These are phyloP conservation scores for Saprolegnia diclina DNA, from an alignment of 352 stramenopile species.

Conservation along the genomic window DNA sequence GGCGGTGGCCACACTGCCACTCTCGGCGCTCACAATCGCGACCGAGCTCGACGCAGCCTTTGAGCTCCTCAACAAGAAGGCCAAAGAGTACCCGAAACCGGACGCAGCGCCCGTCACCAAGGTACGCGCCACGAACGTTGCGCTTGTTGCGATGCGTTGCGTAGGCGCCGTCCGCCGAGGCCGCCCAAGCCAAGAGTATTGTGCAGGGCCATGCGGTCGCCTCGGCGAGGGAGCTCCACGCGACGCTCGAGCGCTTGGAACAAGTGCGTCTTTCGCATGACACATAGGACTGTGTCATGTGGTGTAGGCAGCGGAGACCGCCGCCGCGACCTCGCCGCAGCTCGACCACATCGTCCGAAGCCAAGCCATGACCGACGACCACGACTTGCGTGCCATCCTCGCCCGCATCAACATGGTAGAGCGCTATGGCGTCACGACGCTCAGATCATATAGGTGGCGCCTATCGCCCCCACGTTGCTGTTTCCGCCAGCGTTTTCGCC, in stretches of 20 bases:
- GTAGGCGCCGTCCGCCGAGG: neutral
- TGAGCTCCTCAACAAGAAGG: slow-evolving; percentile 25
- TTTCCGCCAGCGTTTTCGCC: neutral
- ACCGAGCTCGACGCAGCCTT: slow-evolving; percentile 21
- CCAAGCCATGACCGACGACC: slow-evolving; percentile 18
- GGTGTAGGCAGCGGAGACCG: slow-evolving; percentile 15
- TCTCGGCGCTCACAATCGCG: slow-evolving; percentile 19
- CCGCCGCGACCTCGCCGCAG: slow-evolving; percentile 17
- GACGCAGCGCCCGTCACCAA: neutral
- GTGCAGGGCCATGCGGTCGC: slow-evolving; percentile 7
- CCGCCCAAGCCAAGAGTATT: slow-evolving; percentile 2
- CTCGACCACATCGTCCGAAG: slow-evolving; percentile 18
- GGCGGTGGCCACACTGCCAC: neutral
- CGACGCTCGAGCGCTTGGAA: slow-evolving; percentile 9
- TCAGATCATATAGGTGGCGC: neutral
- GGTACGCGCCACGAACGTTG: neutral
- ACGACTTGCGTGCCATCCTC: slow-evolving; percentile 5
- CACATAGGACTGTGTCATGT: neutral
- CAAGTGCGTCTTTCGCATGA: neutral
- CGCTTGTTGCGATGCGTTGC: neutral
- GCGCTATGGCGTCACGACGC: neutral
- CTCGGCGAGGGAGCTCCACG: neutral
- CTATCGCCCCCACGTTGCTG: neutral
- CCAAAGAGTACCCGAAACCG: slow-evolving; percentile 4
- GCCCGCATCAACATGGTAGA: slow-evolving; percentile 12